Conservation (phyloP, 805 yeast species). For the Cyberlindnera nakhonratchasimensis region DNA sequence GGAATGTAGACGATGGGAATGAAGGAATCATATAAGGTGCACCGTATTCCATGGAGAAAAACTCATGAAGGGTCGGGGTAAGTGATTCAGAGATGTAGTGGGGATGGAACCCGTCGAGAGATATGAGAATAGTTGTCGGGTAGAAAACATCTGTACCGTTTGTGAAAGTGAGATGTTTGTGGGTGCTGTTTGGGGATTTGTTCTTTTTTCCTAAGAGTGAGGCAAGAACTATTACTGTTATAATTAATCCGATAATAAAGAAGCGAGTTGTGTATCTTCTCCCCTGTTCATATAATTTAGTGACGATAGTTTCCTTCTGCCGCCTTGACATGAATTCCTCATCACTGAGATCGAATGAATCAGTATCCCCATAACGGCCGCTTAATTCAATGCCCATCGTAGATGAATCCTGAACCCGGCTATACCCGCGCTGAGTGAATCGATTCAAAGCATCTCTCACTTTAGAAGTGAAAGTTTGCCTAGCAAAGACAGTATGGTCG, state of each 20-base stretch:
- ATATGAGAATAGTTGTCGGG: constrained; percentile 77
- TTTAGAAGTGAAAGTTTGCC: constrained; percentile 10
- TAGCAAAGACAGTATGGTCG: constrained; percentile 11
- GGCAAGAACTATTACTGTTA: constrained; percentile 20
- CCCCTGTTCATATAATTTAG: neutral
- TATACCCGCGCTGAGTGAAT: constrained; percentile 15
- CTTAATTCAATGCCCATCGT: constrained; percentile 25
- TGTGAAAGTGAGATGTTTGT: constrained; percentile 2
- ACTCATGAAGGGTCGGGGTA: constrained; percentile 69
- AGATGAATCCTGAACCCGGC: constrained; percentile 14
- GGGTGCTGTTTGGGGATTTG: neutral
- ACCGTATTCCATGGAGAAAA: constrained; percentile 51
- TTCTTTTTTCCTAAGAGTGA: constrained; percentile 15
- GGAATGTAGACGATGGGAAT: constrained; percentile 86
- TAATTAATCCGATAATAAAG: constrained; percentile 9
- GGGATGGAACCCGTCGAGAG: constrained; percentile 91
- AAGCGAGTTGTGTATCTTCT: constrained; percentile 11
- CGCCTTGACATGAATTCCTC: constrained; percentile 26
- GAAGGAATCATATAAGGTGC: constrained; percentile 85
- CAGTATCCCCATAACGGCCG: constrained; percentile 16
- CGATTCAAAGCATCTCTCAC: constrained; percentile 9
- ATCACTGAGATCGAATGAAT: constrained; percentile 29
- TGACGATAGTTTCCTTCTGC: constrained; percentile 11
- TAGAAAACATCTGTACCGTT: constrained; percentile 32
- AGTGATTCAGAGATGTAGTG: constrained; percentile 62